Percentiles rank a stretch among this genome's conserved stretches.
phyloP scores from a whole-genome alignment of 2,329 filamentous ascomycete species.

The Hypoxylon rubiginosum region DNA sequence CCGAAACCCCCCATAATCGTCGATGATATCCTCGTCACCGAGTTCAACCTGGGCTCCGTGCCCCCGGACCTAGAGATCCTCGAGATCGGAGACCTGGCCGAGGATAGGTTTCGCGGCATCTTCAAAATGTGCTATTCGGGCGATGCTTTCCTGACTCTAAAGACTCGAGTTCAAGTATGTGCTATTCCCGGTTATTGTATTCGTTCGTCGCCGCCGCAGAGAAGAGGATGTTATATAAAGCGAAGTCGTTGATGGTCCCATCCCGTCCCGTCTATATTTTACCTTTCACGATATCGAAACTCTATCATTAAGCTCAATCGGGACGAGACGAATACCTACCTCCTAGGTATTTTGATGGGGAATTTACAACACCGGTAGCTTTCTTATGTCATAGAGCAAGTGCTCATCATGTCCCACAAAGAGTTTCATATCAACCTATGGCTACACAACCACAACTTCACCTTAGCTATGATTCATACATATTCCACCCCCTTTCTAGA shows the following conservation, averaged over 20 bases:
- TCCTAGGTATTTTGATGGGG: slow-evolving; percentile 1
- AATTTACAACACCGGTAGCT: slow-evolving; percentile 10
- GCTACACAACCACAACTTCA: slow-evolving; percentile 12
- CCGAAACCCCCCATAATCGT: slow-evolving; percentile 99
- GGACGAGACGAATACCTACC: slow-evolving; percentile 14
- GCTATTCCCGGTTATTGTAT: slow-evolving; percentile 28
- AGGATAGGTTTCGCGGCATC: slow-evolving; percentile 96
- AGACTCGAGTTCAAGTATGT: slow-evolving; percentile 91
- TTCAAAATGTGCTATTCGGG: slow-evolving; percentile 99
- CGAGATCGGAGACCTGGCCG: slow-evolving; percentile 96
- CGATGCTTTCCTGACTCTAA: slow-evolving; percentile 94
- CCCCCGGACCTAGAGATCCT: slow-evolving; percentile 96
- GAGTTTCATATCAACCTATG: slow-evolving; percentile 12
- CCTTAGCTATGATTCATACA: slow-evolving; percentile 7
- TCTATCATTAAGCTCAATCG: slow-evolving; percentile 16
- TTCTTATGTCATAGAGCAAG: slow-evolving; percentile 40
- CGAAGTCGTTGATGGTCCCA: not conserved
- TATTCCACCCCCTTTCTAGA: slow-evolving; percentile 24
- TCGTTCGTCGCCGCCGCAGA: slow-evolving; percentile 2
- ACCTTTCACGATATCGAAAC: slow-evolving; percentile 9
- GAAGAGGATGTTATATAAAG: slow-evolving; percentile 1
- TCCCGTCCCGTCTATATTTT: slow-evolving; percentile 4
- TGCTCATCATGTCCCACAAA: slow-evolving; percentile 31
- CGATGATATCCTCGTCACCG: slow-evolving; percentile 98
- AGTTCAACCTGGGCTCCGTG: slow-evolving; percentile 94